A percentile compares a stretch with the other conserved stretches of the same genome.
Conservation (phyloP, 306 rosid species). For the Cicer bijugum region DNA sequence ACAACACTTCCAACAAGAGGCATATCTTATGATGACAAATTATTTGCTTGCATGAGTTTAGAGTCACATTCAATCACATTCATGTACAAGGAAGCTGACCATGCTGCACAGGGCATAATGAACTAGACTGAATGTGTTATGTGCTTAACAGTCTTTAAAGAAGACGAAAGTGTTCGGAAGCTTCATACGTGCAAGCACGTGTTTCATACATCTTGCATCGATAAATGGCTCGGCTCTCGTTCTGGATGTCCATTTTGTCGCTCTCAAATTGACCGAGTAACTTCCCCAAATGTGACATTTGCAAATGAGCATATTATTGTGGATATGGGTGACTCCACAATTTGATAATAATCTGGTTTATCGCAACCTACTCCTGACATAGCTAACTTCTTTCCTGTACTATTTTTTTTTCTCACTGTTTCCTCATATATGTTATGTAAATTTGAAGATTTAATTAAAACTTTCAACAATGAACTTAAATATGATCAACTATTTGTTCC, state of each 20-base stretch:
- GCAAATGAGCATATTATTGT: slow-evolving; percentile 31
- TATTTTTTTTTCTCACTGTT: not conserved
- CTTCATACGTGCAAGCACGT: slow-evolving; percentile 53
- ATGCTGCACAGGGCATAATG: slow-evolving; percentile 14
- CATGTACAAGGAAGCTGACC: slow-evolving; percentile 36
- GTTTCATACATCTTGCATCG: slow-evolving; percentile 53
- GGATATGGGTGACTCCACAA: slow-evolving; percentile 34
- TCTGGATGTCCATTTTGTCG: slow-evolving; percentile 56
- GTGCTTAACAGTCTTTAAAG: slow-evolving; percentile 49
- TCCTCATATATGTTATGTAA: slow-evolving; percentile 16
- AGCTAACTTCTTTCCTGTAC: too few species aligned
- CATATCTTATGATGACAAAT: slow-evolving; percentile 36
- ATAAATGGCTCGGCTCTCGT: slow-evolving; percentile 51
- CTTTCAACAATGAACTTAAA: too few species aligned
- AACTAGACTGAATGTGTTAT: slow-evolving; percentile 50
- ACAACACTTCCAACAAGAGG: slow-evolving; percentile 36
- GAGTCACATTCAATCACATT: slow-evolving; percentile 52
- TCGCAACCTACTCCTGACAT: not conserved
- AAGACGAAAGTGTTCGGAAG: slow-evolving; percentile 46
- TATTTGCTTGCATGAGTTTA: slow-evolving; percentile 41
- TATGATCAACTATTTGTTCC: too few species aligned
- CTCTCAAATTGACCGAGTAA: slow-evolving; percentile 41
- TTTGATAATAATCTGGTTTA: slow-evolving; percentile 4
- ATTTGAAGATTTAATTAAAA: slow-evolving; percentile 10
- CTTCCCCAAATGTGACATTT: slow-evolving; percentile 30